These are phyloP conservation scores for Paxillus involutus DNA, from an alignment of 768 basidiomycete species.

Conservation along the genomic window DNA sequence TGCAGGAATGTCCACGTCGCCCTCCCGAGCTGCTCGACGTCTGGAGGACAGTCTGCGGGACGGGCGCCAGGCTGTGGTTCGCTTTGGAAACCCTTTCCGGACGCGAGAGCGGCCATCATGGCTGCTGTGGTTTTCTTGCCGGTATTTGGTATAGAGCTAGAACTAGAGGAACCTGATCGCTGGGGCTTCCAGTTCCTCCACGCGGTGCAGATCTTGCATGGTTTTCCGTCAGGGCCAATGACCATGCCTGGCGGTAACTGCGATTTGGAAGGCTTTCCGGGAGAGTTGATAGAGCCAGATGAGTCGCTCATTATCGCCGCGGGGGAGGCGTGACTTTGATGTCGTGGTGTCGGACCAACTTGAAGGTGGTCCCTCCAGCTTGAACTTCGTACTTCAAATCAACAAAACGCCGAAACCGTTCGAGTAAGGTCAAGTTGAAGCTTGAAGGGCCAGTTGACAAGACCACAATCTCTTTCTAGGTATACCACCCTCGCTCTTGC, in stretches of 20 bases:
- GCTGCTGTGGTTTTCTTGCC: slow-evolving; percentile 32
- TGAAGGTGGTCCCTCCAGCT: too few species aligned
- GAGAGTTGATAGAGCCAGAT: not conserved
- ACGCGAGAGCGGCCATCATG: slow-evolving; percentile 35
- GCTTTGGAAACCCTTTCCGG: slow-evolving; percentile 28
- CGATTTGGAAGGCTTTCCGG: slow-evolving; percentile 13
- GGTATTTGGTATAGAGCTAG: slow-evolving; percentile 17
- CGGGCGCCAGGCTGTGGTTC: slow-evolving; percentile 36
- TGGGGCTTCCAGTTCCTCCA: slow-evolving; percentile 68
- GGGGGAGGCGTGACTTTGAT: too few species aligned
- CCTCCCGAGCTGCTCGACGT: slow-evolving; percentile 84
- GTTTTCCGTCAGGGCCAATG: slow-evolving; percentile 91
- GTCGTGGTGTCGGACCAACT: too few species aligned
- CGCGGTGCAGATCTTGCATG: slow-evolving; percentile 89
- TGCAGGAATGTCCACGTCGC: slow-evolving; percentile 98
- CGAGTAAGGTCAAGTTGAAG: too few species aligned
- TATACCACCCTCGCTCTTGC: too few species aligned
- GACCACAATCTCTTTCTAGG: too few species aligned
- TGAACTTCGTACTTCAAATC: too few species aligned
- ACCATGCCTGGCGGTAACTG: slow-evolving; percentile 80
- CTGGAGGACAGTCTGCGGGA: slow-evolving; percentile 79
- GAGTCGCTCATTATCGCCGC: not conserved
- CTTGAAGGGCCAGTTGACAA: too few species aligned
- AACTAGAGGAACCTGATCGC: slow-evolving; percentile 26
- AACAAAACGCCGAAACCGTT: too few species aligned